Evolutionary conservation across 371 early-diverging fungal species (phyloP), one percentile per base, ranked within the genome.

Genomic region (Lichtheimia corymbifera): DNA sequence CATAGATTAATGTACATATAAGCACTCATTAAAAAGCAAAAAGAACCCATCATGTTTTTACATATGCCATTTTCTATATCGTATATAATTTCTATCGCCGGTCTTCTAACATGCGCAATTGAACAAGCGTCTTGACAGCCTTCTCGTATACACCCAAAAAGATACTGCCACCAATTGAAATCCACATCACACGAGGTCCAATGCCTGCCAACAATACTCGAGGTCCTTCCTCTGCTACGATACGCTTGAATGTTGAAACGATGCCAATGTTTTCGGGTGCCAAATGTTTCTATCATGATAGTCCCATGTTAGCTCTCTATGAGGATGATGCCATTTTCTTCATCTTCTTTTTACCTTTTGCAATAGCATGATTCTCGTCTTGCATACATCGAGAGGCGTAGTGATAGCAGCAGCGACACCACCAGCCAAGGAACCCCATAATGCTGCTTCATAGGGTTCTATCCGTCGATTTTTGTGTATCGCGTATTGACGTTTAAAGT

Each of bases 91-190:
- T 24, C 55, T 59, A 64, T 64, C 59, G 59, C 40, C 64, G 54
- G 50, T 64, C 64, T 14, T 73, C 76, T 55, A 79, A 66, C 27
- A 79, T 40, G 41, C 63, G 74, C 28, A 72, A 65, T 64, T 80
- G 71, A 56, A 64, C 73, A 69, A 78, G 78, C 4, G 73, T 76
- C 57, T 80, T 80, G 62, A 87, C 82, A 47, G 82, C 87, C 72
- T 90, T 87, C 71, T 98, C 98, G 76, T 98, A 97, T 6, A 89
- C 91, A 30, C 98, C 98, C 63, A 98, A 84, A 68, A 98, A 98
- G 52, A 98, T 93, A 64, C 88, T 87, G 50, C 98, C 98, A 58
- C 98, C 98, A 45, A 96, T 84, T 17, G 91, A 88, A 54, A 98
- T 95, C 98, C 98, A 98, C 69, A 92, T 83, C 15, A 94, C 92